These are phyloP conservation scores for Syncephalastrum contaminatum DNA, from an alignment of 371 early-diverging fungal species.

Conservation along the genomic window DNA sequence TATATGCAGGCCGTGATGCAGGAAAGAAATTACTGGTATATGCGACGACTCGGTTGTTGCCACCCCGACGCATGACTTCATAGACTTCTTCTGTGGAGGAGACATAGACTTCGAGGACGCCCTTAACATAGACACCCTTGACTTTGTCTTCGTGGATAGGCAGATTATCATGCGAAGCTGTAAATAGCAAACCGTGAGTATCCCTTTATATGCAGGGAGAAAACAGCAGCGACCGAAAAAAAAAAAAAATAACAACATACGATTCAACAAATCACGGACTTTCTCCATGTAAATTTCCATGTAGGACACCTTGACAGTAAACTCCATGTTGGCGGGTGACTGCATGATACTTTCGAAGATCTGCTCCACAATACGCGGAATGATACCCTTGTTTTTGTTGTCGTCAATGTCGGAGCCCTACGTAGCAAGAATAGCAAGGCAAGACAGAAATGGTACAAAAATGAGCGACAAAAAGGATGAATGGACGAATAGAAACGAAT, in stretches of 20 bases:
- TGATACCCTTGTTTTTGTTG: slow-evolving; percentile 79
- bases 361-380: slow-evolving; percentile 86
- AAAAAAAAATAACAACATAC: slow-evolving; percentile 31
- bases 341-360: slow-evolving; percentile 81
- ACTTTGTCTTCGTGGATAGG: slow-evolving; percentile 90
- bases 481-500: slow-evolving; percentile 6
- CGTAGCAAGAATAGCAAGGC: slow-evolving; percentile 54
- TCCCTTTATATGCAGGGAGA: slow-evolving; percentile 13
- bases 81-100: slow-evolving; percentile 85
- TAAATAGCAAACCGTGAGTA: not conserved
- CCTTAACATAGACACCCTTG: slow-evolving; percentile 92
- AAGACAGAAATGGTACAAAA: slow-evolving; percentile 1
- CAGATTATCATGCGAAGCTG: slow-evolving; percentile 78
- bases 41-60: slow-evolving; percentile 81
- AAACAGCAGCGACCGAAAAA: not conserved
- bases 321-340: slow-evolving; percentile 81
- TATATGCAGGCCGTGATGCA: not conserved
- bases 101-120: slow-evolving; percentile 86
- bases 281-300: slow-evolving; percentile 99
- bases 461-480: slow-evolving; percentile 56
- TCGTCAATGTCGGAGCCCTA: slow-evolving; percentile 87
- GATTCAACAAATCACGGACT: slow-evolving; percentile 90
- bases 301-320: slow-evolving; percentile 86
- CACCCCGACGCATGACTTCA: slow-evolving; percentile 88
- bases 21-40: slow-evolving; percentile 63